Evolutionary conservation across 139 green algal species (phyloP).

Genomic region (Coelastrella sp.): DNA sequence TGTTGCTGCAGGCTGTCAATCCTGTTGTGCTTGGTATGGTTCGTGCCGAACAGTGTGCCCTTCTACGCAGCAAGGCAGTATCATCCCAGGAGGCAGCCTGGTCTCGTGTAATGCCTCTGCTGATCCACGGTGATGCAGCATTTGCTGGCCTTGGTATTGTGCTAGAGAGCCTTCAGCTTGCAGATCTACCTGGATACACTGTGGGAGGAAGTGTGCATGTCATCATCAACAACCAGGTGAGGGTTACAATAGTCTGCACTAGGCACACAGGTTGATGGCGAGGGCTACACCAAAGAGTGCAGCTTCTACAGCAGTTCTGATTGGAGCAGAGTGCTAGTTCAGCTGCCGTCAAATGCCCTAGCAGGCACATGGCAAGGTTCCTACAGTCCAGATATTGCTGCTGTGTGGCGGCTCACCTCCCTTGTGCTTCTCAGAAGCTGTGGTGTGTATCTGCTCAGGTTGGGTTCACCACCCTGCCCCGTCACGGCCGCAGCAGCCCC

Average conservation of each 20-base stretch:
- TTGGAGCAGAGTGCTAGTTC: too few species aligned
- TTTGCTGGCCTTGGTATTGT: constrained; percentile 78
- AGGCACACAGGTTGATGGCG: too few species aligned
- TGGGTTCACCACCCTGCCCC: constrained; percentile 85
- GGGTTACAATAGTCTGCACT: too few species aligned
- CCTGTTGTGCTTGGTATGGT: constrained; percentile 85
- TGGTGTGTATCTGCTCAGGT: constrained; percentile 52
- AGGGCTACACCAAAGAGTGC: too few species aligned
- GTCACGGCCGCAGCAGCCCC: constrained; percentile 65
- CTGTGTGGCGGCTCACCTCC: too few species aligned
- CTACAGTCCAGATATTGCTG: too few species aligned
- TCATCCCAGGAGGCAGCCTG: neutral
- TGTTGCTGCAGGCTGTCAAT: constrained; percentile 56
- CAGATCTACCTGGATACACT: constrained; percentile 72
- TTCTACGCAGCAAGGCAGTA: neutral
- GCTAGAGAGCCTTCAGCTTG: constrained; percentile 71
- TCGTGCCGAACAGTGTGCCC: constrained; percentile 71
- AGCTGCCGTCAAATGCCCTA: too few species aligned
- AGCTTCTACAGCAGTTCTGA: too few species aligned
- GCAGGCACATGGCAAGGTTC: too few species aligned
- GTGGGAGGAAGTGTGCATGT: constrained; percentile 83
- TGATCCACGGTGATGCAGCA: constrained; percentile 82
- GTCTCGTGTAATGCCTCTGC: constrained; percentile 60
- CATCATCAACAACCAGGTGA: constrained; percentile 88
- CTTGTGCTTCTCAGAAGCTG: too few species aligned